phyloP scores from a whole-genome alignment of 495 filamentous ascomycete genomes.

The Talaromyces stipitatus region DNA sequence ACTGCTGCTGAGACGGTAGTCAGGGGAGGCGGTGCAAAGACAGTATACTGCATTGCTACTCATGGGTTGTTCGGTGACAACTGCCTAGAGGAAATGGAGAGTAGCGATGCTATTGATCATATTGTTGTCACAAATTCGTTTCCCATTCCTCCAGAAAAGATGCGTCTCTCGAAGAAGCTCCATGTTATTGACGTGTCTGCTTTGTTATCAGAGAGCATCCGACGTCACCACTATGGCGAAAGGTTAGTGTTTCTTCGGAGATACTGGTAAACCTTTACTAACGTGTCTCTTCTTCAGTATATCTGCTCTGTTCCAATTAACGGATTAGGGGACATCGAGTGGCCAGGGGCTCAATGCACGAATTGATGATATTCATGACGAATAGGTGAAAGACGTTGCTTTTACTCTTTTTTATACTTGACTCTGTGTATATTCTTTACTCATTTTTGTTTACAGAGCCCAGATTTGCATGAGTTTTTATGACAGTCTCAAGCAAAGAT shows the following conservation, averaged over 20 bases:
- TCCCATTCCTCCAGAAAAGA: slow-evolving; percentile 69
- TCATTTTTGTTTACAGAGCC: background rate
- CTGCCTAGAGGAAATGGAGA: slow-evolving; percentile 82
- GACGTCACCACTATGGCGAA: slow-evolving; percentile 87
- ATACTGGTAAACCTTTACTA: slow-evolving; percentile 12
- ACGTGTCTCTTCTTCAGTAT: slow-evolving; percentile 54
- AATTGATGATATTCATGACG: slow-evolving; percentile 1
- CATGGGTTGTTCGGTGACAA: slow-evolving; percentile 90
- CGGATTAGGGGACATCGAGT: slow-evolving; percentile 20
- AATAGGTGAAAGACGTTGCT: background rate
- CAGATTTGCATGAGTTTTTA: background rate
- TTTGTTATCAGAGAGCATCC: slow-evolving; percentile 83
- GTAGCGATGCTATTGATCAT: slow-evolving; percentile 82
- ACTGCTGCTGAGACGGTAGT: slow-evolving; percentile 97
- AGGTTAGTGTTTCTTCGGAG: slow-evolving; percentile 33
- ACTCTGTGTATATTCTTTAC: background rate
- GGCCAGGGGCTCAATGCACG: background rate
- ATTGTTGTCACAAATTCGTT: slow-evolving; percentile 97
- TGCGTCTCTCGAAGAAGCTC: slow-evolving; percentile 69
- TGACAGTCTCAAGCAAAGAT: slow-evolving; percentile 1
- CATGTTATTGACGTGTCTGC: slow-evolving; percentile 81
- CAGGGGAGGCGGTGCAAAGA: slow-evolving; percentile 83
- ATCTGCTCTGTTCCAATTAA: slow-evolving; percentile 71
- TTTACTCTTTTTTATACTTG: slow-evolving; percentile 3
- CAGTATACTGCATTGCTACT: slow-evolving; percentile 95